Evolutionary conservation across 2,329 filamentous ascomycete genomes (phyloP).

Genomic region (Orbilia oligospora): DNA sequence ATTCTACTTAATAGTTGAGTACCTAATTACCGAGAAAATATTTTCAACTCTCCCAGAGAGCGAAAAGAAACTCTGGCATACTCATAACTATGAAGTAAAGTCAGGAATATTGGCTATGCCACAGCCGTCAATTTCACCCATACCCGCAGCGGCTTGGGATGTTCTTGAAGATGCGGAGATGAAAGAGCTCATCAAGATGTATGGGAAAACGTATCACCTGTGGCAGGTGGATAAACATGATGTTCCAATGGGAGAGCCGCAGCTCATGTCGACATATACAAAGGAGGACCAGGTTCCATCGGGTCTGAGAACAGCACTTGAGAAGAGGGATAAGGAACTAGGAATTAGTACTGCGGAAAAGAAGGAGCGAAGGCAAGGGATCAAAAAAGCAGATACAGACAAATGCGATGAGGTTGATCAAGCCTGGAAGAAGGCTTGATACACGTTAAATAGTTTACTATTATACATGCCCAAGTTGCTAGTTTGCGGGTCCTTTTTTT

Average conservation of each 20-base stretch:
- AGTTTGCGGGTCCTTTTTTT: background rate
- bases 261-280: constrained; percentile 73
- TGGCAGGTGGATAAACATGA: constrained; percentile 83
- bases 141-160: constrained; percentile 73
- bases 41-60: constrained; percentile 76
- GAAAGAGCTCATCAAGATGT: constrained; percentile 80
- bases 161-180: constrained; percentile 82
- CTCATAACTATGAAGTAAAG: constrained; percentile 80
- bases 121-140: constrained; percentile 67
- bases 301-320: constrained; percentile 69
- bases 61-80: constrained; percentile 85
- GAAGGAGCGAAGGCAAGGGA: constrained; percentile 68
- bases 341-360: constrained; percentile 70
- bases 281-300: constrained; percentile 68
- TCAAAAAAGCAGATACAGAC: constrained; percentile 69
- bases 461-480: constrained; percentile 1
- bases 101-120: constrained; percentile 86
- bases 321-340: constrained; percentile 70
- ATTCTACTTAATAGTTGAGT: constrained; percentile 75
- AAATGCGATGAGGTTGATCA: constrained; percentile 40
- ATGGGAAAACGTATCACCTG: constrained; percentile 87
- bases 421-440: constrained; percentile 24
- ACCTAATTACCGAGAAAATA: constrained; percentile 82
- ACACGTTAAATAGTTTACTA: background rate
- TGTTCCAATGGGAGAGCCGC: constrained; percentile 71